These are phyloP conservation scores for Cyathus striatus DNA, from an alignment of 768 basidiomycete species.

Conservation along the genomic window DNA sequence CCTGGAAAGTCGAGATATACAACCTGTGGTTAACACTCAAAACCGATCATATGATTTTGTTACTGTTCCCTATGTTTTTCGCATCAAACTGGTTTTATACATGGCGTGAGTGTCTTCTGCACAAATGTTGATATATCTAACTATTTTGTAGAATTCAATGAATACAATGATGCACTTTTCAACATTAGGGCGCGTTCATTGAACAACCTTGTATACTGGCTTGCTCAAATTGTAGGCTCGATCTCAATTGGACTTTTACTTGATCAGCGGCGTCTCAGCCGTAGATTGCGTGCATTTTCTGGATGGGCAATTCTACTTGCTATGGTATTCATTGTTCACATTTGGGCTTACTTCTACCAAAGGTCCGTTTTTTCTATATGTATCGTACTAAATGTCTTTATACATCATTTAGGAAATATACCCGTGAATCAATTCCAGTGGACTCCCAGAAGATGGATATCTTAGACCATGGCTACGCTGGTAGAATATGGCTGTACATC, in stretches of 20 bases:
- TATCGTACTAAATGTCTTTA: background rate
- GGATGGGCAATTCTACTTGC: constrained; percentile 60
- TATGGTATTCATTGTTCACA: constrained; percentile 66
- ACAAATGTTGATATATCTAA: constrained; percentile 2
- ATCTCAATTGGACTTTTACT: constrained; percentile 65
- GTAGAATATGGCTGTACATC: constrained; percentile 58
- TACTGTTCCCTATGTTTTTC: constrained; percentile 84
- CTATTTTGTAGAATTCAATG: constrained; percentile 58
- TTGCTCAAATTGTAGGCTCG: constrained; percentile 73
- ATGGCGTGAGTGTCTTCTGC: constrained; percentile 52
- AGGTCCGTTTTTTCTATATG: constrained; percentile 36
- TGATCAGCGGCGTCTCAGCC: constrained; percentile 48
- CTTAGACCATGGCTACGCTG: constrained; percentile 45
- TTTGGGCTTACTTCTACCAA: constrained; percentile 77
- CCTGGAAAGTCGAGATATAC: constrained; percentile 72
- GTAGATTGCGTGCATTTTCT: constrained; percentile 66
- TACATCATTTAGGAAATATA: constrained; percentile 43
- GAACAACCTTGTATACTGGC: constrained; percentile 79
- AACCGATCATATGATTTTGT: constrained; percentile 66
- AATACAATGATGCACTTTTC: constrained; percentile 75
- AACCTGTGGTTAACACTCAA: constrained; percentile 64
- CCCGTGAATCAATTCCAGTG: constrained; percentile 41
- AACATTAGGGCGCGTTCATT: constrained; percentile 74
- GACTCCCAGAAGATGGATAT: constrained; percentile 53
- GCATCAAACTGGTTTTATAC: constrained; percentile 85